These are phyloP conservation scores for Aspergillus carbonarius DNA, from an alignment of 2,329 filamentous ascomycete genomes.

Conservation along the genomic window DNA sequence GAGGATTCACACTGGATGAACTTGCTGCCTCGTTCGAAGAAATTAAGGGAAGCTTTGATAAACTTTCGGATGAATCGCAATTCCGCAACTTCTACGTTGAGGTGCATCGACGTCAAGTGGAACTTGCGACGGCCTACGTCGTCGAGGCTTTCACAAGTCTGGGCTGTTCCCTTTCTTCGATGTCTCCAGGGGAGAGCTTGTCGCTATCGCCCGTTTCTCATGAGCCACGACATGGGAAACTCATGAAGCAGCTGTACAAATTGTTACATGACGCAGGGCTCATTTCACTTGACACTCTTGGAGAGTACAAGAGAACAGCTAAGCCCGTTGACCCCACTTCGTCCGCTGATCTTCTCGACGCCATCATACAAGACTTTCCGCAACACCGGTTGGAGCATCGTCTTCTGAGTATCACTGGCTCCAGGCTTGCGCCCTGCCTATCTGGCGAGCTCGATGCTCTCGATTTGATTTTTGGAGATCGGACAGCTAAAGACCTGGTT, in stretches of 20 bases:
- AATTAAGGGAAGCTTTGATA: background rate
- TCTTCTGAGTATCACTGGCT: constrained; percentile 35
- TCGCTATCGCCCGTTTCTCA: background rate
- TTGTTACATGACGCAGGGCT: constrained; percentile 2
- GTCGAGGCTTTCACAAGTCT: constrained; percentile 29
- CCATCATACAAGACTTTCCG: constrained; percentile 30
- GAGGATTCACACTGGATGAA: background rate
- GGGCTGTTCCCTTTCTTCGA: constrained; percentile 6
- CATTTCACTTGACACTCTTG: background rate
- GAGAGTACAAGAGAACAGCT: background rate
- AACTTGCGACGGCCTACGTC: constrained; percentile 24
- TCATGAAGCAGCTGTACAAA: background rate
- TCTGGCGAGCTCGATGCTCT: constrained; percentile 39
- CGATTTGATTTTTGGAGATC: constrained; percentile 40
- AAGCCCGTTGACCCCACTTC: background rate
- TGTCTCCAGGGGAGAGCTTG: background rate
- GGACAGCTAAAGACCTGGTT: constrained; percentile 26
- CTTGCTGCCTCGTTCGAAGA: background rate
- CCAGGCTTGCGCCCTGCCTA: constrained; percentile 41
- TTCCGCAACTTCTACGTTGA: constrained; percentile 15
- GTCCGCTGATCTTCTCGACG: background rate
- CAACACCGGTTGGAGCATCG: constrained; percentile 32
- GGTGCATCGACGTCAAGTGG: constrained; percentile 23
- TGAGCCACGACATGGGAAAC: background rate
- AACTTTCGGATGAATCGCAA: background rate